phyloP scores from a whole-genome alignment of 225 moss, liverwort and hornwort species.

The Pseudoscleropodium purum region DNA sequence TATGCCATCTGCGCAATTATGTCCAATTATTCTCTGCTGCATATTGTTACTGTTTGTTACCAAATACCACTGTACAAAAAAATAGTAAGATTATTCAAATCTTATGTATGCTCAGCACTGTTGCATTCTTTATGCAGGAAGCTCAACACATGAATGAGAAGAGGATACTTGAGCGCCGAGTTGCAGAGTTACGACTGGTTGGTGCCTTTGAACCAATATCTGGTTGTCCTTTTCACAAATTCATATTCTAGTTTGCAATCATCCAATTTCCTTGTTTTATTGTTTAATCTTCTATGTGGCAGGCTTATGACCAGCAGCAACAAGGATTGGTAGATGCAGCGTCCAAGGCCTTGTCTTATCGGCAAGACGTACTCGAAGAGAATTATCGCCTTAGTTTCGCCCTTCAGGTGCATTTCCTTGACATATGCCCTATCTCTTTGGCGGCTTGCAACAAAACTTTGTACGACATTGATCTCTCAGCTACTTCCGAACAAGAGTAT shows the following conservation, averaged over 20 bases:
- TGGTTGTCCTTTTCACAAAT: not conserved
- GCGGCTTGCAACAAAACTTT: not conserved
- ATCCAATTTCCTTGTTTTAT: not conserved
- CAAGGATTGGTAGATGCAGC: slow-evolving; percentile 89
- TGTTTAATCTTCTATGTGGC: not conserved
- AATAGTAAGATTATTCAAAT: not conserved
- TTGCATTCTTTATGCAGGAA: slow-evolving; percentile 44
- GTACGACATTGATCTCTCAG: not conserved
- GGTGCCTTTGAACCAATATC: slow-evolving; percentile 19
- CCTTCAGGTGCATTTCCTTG: slow-evolving; percentile 52
- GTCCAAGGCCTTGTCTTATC: slow-evolving; percentile 82
- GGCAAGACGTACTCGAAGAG: slow-evolving; percentile 90
- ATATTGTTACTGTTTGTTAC: not conserved
- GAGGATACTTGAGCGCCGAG: slow-evolving; percentile 77
- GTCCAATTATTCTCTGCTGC: not conserved
- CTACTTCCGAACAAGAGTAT: not conserved
- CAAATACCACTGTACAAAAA: not conserved
- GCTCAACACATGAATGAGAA: slow-evolving; percentile 77
- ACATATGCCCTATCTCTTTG: not conserved
- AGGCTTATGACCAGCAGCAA: slow-evolving; percentile 96
- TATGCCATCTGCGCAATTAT: not conserved
- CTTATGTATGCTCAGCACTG: not conserved
- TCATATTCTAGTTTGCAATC: not conserved
- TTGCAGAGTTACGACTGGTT: slow-evolving; percentile 79
- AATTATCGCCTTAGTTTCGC: slow-evolving; percentile 81